A percentile compares a stretch with the other conserved stretches of the same genome.
Conservation (phyloP, 2,329 filamentous ascomycete species). For the Simplicillium sp. region DNA sequence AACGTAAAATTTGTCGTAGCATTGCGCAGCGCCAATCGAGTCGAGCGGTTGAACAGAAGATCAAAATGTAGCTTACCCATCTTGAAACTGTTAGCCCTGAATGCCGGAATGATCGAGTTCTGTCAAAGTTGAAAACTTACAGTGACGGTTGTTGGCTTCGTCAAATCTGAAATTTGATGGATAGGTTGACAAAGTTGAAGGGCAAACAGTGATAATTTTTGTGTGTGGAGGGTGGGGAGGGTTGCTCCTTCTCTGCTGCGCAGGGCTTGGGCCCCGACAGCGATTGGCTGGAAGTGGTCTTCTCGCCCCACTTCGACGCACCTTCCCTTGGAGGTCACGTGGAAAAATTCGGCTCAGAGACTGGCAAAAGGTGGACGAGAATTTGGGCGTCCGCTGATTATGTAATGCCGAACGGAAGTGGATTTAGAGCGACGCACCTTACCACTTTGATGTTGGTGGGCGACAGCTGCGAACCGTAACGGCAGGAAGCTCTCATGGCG, state of each 20-base stretch:
- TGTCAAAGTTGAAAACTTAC: slow-evolving; percentile 28
- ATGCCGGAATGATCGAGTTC: too few relatives aligned
- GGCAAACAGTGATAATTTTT: slow-evolving; percentile 29
- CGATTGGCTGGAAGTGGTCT: slow-evolving; percentile 18
- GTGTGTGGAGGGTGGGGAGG: slow-evolving; percentile 30
- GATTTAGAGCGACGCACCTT: too few relatives aligned
- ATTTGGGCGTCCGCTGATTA: too few relatives aligned
- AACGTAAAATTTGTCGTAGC: slow-evolving; percentile 1
- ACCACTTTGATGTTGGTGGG: too few relatives aligned
- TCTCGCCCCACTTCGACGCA: slow-evolving; percentile 7
- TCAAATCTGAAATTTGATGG: slow-evolving; percentile 29
- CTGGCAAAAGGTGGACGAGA: too few relatives aligned
- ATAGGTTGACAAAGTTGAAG: slow-evolving; percentile 25
- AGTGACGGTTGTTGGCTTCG: slow-evolving; percentile 38
- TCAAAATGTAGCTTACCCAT: slow-evolving; percentile 45
- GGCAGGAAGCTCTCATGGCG: too few relatives aligned
- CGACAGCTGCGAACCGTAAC: too few relatives aligned
- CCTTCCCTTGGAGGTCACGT: slow-evolving; percentile 13
- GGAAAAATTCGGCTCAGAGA: not conserved
- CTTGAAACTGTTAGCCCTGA: slow-evolving; percentile 20
- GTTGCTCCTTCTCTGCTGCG: slow-evolving; percentile 20
- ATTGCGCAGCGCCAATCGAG: not conserved
- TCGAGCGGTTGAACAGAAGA: not conserved
- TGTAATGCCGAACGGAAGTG: too few relatives aligned
- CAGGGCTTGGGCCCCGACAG: slow-evolving; percentile 25